Conservation (phyloP, 108 stramenopile species). For the Cyclotella sp. region DNA sequence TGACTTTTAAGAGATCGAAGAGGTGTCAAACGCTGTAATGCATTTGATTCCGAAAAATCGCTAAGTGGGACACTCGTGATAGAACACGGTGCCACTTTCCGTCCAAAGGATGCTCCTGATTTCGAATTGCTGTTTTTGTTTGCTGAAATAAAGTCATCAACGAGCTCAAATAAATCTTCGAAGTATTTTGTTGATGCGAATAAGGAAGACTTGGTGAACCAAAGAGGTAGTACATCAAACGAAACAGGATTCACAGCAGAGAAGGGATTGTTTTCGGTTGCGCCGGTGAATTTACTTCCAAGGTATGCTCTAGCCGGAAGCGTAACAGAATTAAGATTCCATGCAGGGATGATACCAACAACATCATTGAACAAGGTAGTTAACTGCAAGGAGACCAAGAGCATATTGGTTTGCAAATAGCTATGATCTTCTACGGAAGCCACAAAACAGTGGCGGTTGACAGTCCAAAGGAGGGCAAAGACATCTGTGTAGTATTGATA, state of each 20-base stretch:
- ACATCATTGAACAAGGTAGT: conserved; percentile 63
- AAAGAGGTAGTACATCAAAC: conserved; percentile 41
- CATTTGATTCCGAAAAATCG: not conserved
- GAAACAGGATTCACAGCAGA: not conserved
- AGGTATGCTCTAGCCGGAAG: conserved; percentile 16
- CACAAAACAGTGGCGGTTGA: conserved; percentile 23
- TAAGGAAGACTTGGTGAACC: conserved; percentile 49
- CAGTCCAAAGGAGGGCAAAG: conserved; percentile 53
- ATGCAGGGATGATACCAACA: conserved; percentile 49
- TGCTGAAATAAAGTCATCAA: conserved; percentile 33
- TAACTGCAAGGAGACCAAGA: conserved; percentile 53
- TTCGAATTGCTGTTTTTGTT: conserved; percentile 13
- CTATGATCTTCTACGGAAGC: conserved; percentile 12
- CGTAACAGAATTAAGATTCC: conserved; percentile 37
- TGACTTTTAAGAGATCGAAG: not conserved
- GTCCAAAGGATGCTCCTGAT: conserved; percentile 23
- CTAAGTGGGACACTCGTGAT: conserved; percentile 35
- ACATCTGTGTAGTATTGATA: conserved; percentile 51
- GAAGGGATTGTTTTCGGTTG: not conserved
- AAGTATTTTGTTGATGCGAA: conserved; percentile 58
- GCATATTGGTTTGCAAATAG: conserved; percentile 33
- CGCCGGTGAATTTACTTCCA: conserved; percentile 1
- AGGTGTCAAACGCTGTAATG: not conserved
- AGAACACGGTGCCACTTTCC: conserved; percentile 66
- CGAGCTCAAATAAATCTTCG: conserved; percentile 64